Evolutionary conservation across 2,329 filamentous ascomycete species (phyloP).

Genomic region (Sarocladium kiliense): DNA sequence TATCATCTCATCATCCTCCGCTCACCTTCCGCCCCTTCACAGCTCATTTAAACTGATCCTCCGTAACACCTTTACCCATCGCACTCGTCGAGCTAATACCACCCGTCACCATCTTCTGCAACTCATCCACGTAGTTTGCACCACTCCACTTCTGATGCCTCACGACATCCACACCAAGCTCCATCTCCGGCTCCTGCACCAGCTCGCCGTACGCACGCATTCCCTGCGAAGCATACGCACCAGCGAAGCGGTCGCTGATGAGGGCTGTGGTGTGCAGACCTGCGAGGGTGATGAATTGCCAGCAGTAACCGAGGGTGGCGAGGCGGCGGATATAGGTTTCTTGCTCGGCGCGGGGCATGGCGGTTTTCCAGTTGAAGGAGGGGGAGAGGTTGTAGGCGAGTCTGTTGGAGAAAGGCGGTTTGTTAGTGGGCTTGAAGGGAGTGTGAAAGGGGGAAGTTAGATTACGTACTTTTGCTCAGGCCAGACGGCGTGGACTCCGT

Average conservation of each 20-base stretch:
- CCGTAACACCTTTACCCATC: conserved; percentile 96
- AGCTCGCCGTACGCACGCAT: conserved; percentile 98
- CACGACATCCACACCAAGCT: conserved; percentile 82
- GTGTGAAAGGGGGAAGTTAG: conserved; percentile 5
- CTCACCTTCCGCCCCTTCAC: not conserved
- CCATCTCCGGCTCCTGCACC: conserved; percentile 97
- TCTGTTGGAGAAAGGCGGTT: conserved; percentile 37
- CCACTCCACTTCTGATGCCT: conserved; percentile 99
- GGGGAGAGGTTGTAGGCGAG: conserved; percentile 97
- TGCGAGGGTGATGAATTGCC: conserved; percentile 99
- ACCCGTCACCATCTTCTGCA: conserved; percentile 95
- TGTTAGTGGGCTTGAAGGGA: conserved; percentile 2
- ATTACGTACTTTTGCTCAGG: conserved; percentile 93
- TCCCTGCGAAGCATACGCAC: conserved; percentile 72
- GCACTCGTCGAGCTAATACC: conserved; percentile 88
- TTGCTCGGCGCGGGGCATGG: conserved; percentile 87
- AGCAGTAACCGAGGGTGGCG: conserved; percentile 86
- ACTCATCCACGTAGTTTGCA: conserved; percentile 87
- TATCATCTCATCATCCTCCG: not conserved
- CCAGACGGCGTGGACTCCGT: conserved; percentile 89
- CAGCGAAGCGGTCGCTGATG: conserved; percentile 83
- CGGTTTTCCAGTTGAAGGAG: conserved; percentile 99
- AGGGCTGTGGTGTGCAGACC: conserved; percentile 94
- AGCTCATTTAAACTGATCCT: conserved; percentile 72
- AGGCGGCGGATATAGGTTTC: conserved; percentile 96